Conservation (phyloP, 805 yeast species). For the Blastobotrys robertii region DNA sequence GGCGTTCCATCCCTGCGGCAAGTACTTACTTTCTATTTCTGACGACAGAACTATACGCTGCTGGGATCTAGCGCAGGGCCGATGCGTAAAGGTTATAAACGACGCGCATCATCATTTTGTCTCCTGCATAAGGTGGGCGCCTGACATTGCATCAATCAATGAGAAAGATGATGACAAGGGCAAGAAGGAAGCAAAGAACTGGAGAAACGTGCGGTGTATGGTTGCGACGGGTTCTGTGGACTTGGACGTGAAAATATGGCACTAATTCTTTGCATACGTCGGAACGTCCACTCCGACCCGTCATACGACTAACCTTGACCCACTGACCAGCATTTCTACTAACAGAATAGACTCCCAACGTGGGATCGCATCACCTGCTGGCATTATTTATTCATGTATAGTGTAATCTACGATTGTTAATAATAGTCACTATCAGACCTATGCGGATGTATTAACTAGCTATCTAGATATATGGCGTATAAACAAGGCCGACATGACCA, state of each 20-base stretch:
- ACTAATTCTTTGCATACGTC: conserved; percentile 14
- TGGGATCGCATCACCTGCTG: too few species aligned
- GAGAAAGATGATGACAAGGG: conserved; percentile 18
- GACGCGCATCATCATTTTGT: conserved; percentile 71
- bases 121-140: conserved; percentile 39
- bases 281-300: background rate
- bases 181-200: conserved; percentile 23
- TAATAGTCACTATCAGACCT: too few species aligned
- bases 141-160: conserved; percentile 17
- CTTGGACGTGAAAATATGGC: conserved; percentile 47
- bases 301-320: too few species aligned
- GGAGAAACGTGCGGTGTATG: conserved; percentile 47
- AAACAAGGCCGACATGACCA: too few species aligned
- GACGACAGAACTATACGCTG: conserved; percentile 70
- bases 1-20: conserved; percentile 65
- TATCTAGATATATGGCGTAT: too few species aligned
- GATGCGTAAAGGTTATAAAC: conserved; percentile 40
- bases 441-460: too few species aligned
- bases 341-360: too few species aligned
- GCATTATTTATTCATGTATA: too few species aligned
- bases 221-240: conserved; percentile 59
- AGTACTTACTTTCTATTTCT: conserved; percentile 56
- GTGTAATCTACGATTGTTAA: too few species aligned
- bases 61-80: conserved; percentile 56
- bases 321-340: too few species aligned